Base-by-base conservation (phyloP, 495 filamentous ascomycete genomes). In the Podospora anserina region DNA sequence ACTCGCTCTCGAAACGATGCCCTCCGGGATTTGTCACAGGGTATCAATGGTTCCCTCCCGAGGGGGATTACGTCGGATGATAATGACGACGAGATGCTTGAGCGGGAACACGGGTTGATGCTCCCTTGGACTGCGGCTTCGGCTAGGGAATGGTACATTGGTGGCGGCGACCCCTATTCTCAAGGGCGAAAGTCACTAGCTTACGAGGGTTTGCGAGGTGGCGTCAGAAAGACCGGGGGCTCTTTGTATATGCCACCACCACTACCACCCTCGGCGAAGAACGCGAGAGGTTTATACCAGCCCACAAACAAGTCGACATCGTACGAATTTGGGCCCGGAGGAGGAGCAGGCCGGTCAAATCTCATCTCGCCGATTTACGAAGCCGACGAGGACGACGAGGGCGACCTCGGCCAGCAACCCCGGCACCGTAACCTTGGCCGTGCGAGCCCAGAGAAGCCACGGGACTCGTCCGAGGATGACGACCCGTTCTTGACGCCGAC, bases 301-400 rank as follows among this genome's bases (percentile, higher is more conserved):
- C 77, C 69, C 63, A 77, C 75, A 54, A 76, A 63, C 57, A 76
- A 64, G 23, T 65, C 61, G 23, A 63, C 65, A 26, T 34, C 53
- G 2, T 75, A 72, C 62, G 75, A 75, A n/a, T 75, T 74, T 27
- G 16, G 66, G 15, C 73, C 66, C 15, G 60, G 74, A 15, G 66
- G 62, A 13, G 44, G 59, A 16, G 61, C 49, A 3, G 68, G 73
- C 71, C 5, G 39, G 39, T 49, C 39, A 16, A 49, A 49, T 49
- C 34, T 75, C 9, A 87, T 88, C 68, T 83, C 86, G 67, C 86
- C 86, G 0, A 88, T 88, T 61, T 82, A 84, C 65, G 86, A 88
- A 68, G 83, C 84, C 0, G 88, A 91, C 63, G 93, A 96, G 55
- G 91, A 93, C 63, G 88, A 82, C 11, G 73, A 69, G 2, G 69